These are phyloP conservation scores for Pugionium dolabratum DNA, from an alignment of 345 rosid genomes.

Conservation along the genomic window DNA sequence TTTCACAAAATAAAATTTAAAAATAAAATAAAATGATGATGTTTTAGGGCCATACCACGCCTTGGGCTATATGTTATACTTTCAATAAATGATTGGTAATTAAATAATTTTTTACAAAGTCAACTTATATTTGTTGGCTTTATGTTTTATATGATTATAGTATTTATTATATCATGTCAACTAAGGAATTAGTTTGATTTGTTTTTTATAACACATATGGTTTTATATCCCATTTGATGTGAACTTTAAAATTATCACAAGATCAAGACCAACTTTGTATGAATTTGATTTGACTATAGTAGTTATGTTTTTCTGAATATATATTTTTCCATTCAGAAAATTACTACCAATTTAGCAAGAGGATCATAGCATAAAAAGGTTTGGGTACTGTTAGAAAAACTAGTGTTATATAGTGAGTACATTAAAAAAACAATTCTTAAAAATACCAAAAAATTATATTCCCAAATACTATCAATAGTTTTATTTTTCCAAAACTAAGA, in stretches of 20 bases:
- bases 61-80: conserved; percentile 30
- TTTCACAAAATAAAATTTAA: background rate
- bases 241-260: too few relatives aligned
- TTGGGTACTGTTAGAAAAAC: background rate
- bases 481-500: too few relatives aligned
- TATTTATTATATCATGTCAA: too few relatives aligned
- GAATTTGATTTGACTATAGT: conserved; percentile 3
- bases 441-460: too few relatives aligned
- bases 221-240: too few relatives aligned
- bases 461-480: too few relatives aligned
- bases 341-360: too few relatives aligned
- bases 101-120: conserved; percentile 25
- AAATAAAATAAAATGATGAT: conserved; percentile 29
- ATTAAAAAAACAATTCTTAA: too few relatives aligned
- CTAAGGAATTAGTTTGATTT: too few relatives aligned
- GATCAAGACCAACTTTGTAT: too few relatives aligned
- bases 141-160: conserved; percentile 1
- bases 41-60: conserved; percentile 42
- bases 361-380: background rate
- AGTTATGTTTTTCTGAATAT: background rate
- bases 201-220: too few relatives aligned
- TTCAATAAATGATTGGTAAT: conserved; percentile 40
- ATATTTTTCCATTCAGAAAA: background rate
- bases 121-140: conserved; percentile 15
- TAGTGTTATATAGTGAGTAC: background rate